phyloP scores from a whole-genome alignment of 2,329 filamentous ascomycete species.

The Talaromyces albobiverticillius region DNA sequence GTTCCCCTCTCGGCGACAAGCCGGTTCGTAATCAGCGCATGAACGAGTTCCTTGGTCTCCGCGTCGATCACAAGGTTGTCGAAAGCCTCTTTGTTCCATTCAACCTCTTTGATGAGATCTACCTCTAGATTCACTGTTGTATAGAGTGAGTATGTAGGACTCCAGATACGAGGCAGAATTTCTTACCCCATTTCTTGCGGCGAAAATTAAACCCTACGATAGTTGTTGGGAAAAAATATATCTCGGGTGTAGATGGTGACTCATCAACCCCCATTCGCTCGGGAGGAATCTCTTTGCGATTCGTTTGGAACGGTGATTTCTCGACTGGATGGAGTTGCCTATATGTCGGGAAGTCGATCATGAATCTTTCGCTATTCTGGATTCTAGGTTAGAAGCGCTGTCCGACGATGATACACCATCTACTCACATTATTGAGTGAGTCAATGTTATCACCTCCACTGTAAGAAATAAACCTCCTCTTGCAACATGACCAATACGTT shows the following conservation, averaged over 20 bases:
- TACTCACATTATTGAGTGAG: slow-evolving; percentile 13
- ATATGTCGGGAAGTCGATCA: slow-evolving; percentile 13
- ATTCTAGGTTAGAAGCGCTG: not conserved
- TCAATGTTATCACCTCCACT: slow-evolving; percentile 9
- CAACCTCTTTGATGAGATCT: slow-evolving; percentile 16
- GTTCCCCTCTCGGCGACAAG: not conserved
- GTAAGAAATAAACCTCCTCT: slow-evolving; percentile 13
- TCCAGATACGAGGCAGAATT: not conserved
- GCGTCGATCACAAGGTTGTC: slow-evolving; percentile 18
- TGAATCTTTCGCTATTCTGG: slow-evolving; percentile 15
- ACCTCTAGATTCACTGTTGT: not conserved
- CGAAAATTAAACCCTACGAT: slow-evolving; percentile 17
- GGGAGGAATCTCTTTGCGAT: not conserved
- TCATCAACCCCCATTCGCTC: not conserved
- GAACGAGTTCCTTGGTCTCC: slow-evolving; percentile 2
- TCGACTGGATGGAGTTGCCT: slow-evolving; percentile 8
- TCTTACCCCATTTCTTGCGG: slow-evolving; percentile 17
- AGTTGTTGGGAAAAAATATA: slow-evolving; percentile 10
- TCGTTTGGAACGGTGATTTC: not conserved
- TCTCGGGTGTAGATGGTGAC: not conserved
- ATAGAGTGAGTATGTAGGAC: not conserved
- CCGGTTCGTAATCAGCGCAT: not conserved
- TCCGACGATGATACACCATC: not conserved
- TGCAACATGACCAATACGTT: slow-evolving; percentile 14
- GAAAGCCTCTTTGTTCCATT: slow-evolving; percentile 21